phyloP scores from a whole-genome alignment of 305 asterid genomes.

The Ajuga reptans region DNA sequence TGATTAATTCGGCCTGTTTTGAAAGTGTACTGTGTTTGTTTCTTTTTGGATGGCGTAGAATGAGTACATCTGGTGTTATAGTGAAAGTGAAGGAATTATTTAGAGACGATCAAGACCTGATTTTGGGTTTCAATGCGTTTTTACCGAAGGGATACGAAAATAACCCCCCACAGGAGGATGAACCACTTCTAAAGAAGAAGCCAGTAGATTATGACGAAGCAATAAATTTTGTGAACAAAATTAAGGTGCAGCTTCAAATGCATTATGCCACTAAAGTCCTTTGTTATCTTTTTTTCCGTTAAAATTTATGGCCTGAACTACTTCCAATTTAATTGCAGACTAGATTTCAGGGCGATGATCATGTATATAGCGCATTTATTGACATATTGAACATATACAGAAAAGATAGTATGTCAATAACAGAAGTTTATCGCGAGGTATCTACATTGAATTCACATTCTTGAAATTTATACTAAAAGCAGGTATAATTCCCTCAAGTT shows the following conservation, averaged over 20 bases:
- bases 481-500: background rate
- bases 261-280: constrained; percentile 14
- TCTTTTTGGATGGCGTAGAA: constrained; percentile 36
- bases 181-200: constrained; percentile 50
- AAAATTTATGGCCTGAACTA: constrained; percentile 17
- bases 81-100: constrained; percentile 71
- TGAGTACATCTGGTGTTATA: constrained; percentile 63
- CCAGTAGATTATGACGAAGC: constrained; percentile 78
- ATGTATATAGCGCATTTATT: constrained; percentile 68
- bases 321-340: constrained; percentile 40
- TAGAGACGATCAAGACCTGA: constrained; percentile 60
- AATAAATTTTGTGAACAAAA: constrained; percentile 61
- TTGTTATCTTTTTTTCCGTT: constrained; percentile 13
- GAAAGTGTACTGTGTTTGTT: background rate
- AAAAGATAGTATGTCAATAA: constrained; percentile 55
- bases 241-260: constrained; percentile 50
- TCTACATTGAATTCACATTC: constrained; percentile 14
- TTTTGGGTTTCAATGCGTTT: constrained; percentile 89
- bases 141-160: constrained; percentile 77
- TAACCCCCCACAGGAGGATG: constrained; percentile 48
- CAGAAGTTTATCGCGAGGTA: constrained; percentile 77
- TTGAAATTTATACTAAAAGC: background rate
- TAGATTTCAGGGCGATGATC: constrained; percentile 77
- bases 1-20: background rate
- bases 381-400: constrained; percentile 71